Percentiles rank a stretch among this genome's conserved stretches.
These are phyloP conservation scores for Hypomyces rosellus DNA, from an alignment of 2,329 filamentous ascomycete species.

Conservation along the genomic window DNA sequence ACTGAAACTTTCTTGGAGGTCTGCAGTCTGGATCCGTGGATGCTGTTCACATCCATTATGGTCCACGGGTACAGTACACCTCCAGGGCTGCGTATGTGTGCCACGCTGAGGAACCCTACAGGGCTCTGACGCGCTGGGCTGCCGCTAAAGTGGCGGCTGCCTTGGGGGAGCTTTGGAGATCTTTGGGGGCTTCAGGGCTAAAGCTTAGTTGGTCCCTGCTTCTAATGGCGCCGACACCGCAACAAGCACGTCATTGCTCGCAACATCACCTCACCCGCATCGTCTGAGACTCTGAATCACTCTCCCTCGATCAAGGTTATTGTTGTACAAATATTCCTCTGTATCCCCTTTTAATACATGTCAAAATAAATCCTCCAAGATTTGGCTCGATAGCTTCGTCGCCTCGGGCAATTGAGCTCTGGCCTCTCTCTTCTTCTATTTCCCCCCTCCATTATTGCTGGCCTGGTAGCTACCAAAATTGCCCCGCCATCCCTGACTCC, in stretches of 20 bases:
- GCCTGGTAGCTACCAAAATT: not conserved
- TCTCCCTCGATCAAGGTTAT: no score
- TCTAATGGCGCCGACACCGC: conserved; percentile 9
- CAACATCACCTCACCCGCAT: conserved; percentile 7
- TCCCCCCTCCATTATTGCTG: not conserved
- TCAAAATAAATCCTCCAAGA: not conserved
- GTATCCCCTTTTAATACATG: not conserved
- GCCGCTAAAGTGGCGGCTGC: no score
- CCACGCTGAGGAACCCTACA: no score
- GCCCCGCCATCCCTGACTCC: conserved; percentile 3
- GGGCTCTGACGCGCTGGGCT: no score
- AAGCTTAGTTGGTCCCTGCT: not conserved
- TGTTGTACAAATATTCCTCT: not conserved
- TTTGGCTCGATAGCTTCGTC: conserved; percentile 1
- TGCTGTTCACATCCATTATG: no score
- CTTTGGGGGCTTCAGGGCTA: not conserved
- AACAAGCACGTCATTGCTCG: conserved; percentile 11
- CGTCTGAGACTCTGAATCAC: no score
- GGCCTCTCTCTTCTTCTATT: not conserved
- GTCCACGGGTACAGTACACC: no score
- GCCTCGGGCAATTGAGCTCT: not conserved
- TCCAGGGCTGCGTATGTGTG: no score
- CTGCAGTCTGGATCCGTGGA: no score
- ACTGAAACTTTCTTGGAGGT: no score
- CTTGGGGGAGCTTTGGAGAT: not conserved